Evolutionary conservation across 176 grass and related monocot genomes (phyloP), one percentile per base, ranked within the genome.

Genomic region (Carex parvula): DNA sequence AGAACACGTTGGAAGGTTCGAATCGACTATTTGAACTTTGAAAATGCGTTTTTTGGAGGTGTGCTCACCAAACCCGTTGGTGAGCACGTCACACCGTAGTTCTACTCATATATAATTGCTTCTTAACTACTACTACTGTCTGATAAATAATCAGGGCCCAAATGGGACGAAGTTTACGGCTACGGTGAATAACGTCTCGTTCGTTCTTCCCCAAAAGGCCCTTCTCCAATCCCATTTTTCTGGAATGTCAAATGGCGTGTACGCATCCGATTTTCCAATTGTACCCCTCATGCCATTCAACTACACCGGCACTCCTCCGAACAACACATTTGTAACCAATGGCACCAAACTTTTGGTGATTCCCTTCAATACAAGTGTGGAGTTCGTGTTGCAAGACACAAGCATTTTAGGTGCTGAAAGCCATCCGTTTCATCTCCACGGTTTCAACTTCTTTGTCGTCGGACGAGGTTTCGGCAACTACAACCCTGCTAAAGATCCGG

Each of bases 361-460:
- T 11, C 3, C 5, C 0, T 97, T 86, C 89, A 94, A 97, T 81
- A 73, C 94, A 26, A 87, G 55, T 37, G 94, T 97, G 0, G 94
- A 97, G 86, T 79, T 94, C 57, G 90, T 94, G 70, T 84, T 94
- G 86, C 93, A 94, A 85, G 93, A 89, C 84, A 92, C 90, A 3
- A 90, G 84, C 80, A 83, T 94, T 53, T 88, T 82, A 6, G 83
- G 89, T 62, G 68, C 87, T 13, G 93, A 96, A 85, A 93, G 89
- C 87, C 93, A 96, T 84, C 93, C 93, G 4, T 83, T 96, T 69
- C 94, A 96, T 82, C 74, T 96, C 1, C 91, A 96, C 84, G 94
- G 94, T 57, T 83, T 86, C 89, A 86, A 96, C 81, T 96, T 96
- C 87, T 88, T 12, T 81, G 87, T 93, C 26, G 83, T 96, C 16